Conservation (phyloP, 306 rosid genomes). For the Vicia villosa region DNA sequence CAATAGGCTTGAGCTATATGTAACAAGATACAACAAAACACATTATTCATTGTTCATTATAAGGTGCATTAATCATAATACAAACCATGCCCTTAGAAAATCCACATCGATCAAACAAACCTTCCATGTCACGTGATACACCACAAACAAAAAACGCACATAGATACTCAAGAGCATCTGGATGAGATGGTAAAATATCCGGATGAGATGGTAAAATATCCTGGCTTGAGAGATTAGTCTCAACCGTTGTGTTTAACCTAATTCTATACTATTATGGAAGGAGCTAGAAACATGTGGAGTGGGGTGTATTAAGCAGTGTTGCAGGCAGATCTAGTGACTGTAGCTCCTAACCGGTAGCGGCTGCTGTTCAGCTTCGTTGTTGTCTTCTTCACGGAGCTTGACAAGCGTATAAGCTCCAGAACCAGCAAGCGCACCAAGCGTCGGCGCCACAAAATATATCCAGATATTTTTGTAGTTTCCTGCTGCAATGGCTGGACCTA, state of each 20-base stretch:
- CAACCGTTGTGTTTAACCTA: neutral
- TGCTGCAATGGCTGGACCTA: slow-evolving; percentile 92
- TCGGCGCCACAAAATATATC: slow-evolving; percentile 81
- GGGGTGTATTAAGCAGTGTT: neutral
- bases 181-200: no score
- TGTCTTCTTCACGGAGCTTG: slow-evolving; percentile 52
- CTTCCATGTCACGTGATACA: neutral
- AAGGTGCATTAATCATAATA: neutral
- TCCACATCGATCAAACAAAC: slow-evolving; percentile 9
- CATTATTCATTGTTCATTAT: slow-evolving; percentile 6
- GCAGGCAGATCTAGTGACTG: slow-evolving; percentile 56
- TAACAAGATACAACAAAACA: neutral
- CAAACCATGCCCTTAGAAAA: slow-evolving; percentile 21
- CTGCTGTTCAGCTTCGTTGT: slow-evolving; percentile 32
- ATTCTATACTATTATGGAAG: slow-evolving; percentile 14
- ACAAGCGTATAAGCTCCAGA: slow-evolving; percentile 70
- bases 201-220: no score
- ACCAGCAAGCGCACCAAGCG: slow-evolving; percentile 82
- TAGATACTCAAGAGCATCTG: neutral
- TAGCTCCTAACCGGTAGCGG: slow-evolving; percentile 72
- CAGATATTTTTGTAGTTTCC: slow-evolving; percentile 71
- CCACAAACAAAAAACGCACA: slow-evolving; percentile 7
- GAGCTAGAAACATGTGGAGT: slow-evolving; percentile 5
- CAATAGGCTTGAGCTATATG: neutral
- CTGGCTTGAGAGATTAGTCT: no score